Evolutionary conservation across 2,329 filamentous ascomycete genomes (phyloP), one percentile per base, ranked within the genome.

Genomic region (Seiridium cupressi): DNA sequence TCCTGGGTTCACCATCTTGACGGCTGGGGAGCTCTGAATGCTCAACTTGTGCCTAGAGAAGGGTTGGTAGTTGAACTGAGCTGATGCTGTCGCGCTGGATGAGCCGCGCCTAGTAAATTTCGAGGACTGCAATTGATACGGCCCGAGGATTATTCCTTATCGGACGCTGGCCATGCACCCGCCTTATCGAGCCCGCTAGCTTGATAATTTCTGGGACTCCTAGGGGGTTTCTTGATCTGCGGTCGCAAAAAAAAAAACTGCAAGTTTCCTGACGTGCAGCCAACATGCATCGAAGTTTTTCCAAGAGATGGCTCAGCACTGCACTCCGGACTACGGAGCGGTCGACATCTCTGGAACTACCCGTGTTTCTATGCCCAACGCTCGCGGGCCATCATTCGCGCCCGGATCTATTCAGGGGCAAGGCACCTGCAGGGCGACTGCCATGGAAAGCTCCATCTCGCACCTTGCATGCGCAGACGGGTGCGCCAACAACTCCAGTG

Each of bases 351-450:
- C 66, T 74, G 35, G 76, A 80, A 49, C 68, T 83, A 42, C 81
- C 81, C 31, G 61, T 79, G 1, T 84, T 81, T 63, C 69, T 84
- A 18, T 84, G 81, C 66, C 81, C 81, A 44, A 73, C 76, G 3
- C 64, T 79, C 49, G 75, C 65, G 70, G 72, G 36, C 63, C 61
- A 44, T 68, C 67, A 49, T 53, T 47, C 10, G 44, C 58, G 55
- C 36, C 35, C 34, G 9, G 31, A 56, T 4, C 53, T 64, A 7
- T 36, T 51, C 47, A 58, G 62, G 46, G 49, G 59, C 51, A 54
- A 63, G 59, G 13, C 47, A 59, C 10, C 59, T 58, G 46, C 62
- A 51, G 59, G 32, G 5, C 47, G 18, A 35, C 51, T 61, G n/a
- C 42, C 62, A 68, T 70, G 65, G 68, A 64, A 57, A 47, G 35